Evolutionary conservation across 768 basidiomycete species (phyloP).

Genomic region (Lactarius hatsudake): DNA sequence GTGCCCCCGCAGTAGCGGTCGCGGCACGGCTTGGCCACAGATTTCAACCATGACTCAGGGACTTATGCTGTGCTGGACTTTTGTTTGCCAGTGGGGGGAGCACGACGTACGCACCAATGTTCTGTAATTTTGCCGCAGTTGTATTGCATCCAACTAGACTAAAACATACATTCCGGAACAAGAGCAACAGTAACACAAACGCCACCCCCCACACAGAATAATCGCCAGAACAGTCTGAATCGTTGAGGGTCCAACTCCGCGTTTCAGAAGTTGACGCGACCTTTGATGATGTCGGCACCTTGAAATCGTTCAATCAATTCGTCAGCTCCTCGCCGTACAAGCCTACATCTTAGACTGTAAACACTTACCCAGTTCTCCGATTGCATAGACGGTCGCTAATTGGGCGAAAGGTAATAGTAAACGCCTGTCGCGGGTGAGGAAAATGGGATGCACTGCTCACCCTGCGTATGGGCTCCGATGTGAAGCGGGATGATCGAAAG

Average conservation of each 20-base stretch:
- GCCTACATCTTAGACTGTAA: neutral
- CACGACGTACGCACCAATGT: neutral
- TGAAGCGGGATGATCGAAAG: slow-evolving; percentile 34
- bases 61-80: no score
- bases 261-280: slow-evolving; percentile 13
- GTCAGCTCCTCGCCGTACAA: neutral
- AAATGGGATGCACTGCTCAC: slow-evolving; percentile 3
- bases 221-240: no score
- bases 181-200: neutral
- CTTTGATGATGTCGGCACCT: slow-evolving; percentile 25
- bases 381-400: slow-evolving; percentile 25
- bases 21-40: no score
- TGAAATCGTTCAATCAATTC: neutral
- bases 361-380: slow-evolving; percentile 22
- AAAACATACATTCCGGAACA: neutral
- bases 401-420: neutral
- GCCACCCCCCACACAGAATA: neutral
- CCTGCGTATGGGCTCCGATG: slow-evolving; percentile 29
- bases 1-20: no score
- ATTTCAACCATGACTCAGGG: no score
- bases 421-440: neutral
- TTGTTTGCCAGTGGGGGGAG: no score
- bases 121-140: neutral
- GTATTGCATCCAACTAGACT: neutral
- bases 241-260: neutral